Conservation (phyloP, 495 filamentous ascomycete species). For the Rhizodiscina lignyota region DNA sequence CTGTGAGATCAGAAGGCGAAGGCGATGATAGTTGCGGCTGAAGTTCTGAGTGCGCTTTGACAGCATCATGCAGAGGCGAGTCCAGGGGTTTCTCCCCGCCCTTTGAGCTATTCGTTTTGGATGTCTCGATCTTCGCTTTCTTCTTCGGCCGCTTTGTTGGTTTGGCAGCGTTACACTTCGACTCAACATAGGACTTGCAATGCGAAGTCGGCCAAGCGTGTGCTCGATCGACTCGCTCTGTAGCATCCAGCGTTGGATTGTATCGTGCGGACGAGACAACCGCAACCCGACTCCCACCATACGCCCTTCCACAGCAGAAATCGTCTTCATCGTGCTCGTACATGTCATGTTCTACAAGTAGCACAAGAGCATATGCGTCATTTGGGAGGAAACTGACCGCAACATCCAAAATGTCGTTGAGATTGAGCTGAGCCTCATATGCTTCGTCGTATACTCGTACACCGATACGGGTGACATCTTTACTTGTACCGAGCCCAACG, state of each 20-base stretch:
- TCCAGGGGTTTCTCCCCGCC: too few relatives aligned
- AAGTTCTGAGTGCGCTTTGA: conserved; percentile 2
- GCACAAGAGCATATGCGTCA: conserved; percentile 42
- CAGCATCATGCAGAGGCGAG: conserved; percentile 6
- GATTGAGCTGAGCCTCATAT: conserved; percentile 38
- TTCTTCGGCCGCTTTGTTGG: too few relatives aligned
- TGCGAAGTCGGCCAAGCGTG: conserved; percentile 52
- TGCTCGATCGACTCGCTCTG: conserved; percentile 25
- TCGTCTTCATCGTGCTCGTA: conserved; percentile 52
- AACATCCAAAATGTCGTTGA: conserved; percentile 46
- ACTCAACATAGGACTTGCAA: conserved; percentile 33
- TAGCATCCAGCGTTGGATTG: conserved; percentile 32
- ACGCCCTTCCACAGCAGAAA: conserved; percentile 51
- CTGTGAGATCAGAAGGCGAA: conserved; percentile 6
- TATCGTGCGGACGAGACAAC: conserved; percentile 46
- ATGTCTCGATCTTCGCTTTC: too few relatives aligned
- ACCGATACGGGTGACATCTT: conserved; percentile 33
- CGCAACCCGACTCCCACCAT: conserved; percentile 41
- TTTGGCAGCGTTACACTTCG: conserved; percentile 14
- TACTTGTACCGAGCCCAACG: conserved; percentile 28
- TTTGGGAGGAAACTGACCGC: conserved; percentile 35
- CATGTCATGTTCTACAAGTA: conserved; percentile 44
- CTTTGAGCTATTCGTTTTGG: background rate
- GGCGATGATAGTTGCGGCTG: too few relatives aligned
- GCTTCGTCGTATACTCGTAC: conserved; percentile 30